A percentile compares a stretch with the other conserved stretches of the same genome.
Evolutionary conservation across 495 filamentous ascomycete species (phyloP).

Genomic region (Sordaria brevicollis): DNA sequence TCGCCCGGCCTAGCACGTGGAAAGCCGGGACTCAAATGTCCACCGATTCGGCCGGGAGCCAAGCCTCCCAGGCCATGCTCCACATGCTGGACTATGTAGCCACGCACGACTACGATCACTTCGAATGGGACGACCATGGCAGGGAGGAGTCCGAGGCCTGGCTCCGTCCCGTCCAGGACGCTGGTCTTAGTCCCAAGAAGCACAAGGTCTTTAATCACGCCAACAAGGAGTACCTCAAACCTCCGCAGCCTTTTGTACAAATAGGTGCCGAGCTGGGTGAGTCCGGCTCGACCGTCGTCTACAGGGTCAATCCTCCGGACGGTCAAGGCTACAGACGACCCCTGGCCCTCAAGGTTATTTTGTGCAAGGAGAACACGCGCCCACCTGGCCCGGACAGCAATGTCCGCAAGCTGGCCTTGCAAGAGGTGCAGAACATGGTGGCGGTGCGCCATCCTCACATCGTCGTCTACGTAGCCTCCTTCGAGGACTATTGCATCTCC

Average conservation of each 20-base stretch:
- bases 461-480: slow-evolving; percentile 23
- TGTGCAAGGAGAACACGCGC: slow-evolving; percentile 16
- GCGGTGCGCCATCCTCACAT: slow-evolving; percentile 21
- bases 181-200: slow-evolving; percentile 13
- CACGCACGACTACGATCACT: slow-evolving; percentile 10
- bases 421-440: slow-evolving; percentile 22
- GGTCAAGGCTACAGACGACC: slow-evolving; percentile 12
- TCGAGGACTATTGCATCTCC: slow-evolving; percentile 23
- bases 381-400: slow-evolving; percentile 20
- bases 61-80: slow-evolving; percentile 10
- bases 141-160: slow-evolving; percentile 13
- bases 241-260: slow-evolving; percentile 14
- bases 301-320: slow-evolving; percentile 15
- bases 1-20: neutral
- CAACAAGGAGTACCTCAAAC: slow-evolving; percentile 19
- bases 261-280: slow-evolving; percentile 16
- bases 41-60: slow-evolving; percentile 11
- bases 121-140: slow-evolving; percentile 16
- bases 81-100: slow-evolving; percentile 14
- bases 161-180: slow-evolving; percentile 12
- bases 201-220: slow-evolving; percentile 25
- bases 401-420: slow-evolving; percentile 13
- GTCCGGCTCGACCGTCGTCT: slow-evolving; percentile 21
- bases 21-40: slow-evolving; percentile 5
- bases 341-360: slow-evolving; percentile 22